Evolutionary conservation across 768 basidiomycete genomes (phyloP).

Genomic region (Thelephora aurantiotincta): DNA sequence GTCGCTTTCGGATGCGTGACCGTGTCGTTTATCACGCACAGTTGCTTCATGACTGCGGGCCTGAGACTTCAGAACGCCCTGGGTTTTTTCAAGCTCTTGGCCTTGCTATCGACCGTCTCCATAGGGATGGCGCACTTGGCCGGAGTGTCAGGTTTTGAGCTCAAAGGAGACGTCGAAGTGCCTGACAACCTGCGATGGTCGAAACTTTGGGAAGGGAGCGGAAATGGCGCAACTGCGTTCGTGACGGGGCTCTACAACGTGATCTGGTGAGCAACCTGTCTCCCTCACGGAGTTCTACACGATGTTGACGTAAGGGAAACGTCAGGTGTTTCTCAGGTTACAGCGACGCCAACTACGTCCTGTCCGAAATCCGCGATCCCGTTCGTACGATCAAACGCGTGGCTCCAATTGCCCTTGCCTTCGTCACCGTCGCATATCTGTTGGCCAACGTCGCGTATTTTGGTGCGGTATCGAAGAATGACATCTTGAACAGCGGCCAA

Average conservation of each 20-base stretch:
- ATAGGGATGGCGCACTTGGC: constrained; percentile 39
- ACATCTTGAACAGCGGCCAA: constrained; percentile 48
- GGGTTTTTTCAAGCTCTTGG: constrained; percentile 45
- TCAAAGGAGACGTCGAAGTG: constrained; percentile 30
- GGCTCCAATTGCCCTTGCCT: constrained; percentile 48
- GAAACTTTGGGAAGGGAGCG: constrained; percentile 50
- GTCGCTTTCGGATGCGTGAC: constrained; percentile 41
- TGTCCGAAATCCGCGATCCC: constrained; percentile 59
- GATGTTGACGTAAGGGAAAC: background rate
- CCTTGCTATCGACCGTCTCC: constrained; percentile 34
- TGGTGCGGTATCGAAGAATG: constrained; percentile 53
- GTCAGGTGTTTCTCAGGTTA: constrained; percentile 60
- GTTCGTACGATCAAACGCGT: constrained; percentile 59
- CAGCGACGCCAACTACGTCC: constrained; percentile 59
- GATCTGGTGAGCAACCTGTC: constrained; percentile 35
- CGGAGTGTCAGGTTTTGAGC: constrained; percentile 33
- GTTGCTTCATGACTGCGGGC: constrained; percentile 36
- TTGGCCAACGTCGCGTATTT: constrained; percentile 63
- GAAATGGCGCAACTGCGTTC: constrained; percentile 39
- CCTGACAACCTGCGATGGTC: constrained; percentile 47
- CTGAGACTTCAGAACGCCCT: constrained; percentile 50
- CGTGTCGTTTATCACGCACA: constrained; percentile 43
- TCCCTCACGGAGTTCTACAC: background rate
- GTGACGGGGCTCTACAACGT: constrained; percentile 54
- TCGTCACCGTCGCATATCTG: constrained; percentile 47